Base-by-base conservation (phyloP, 306 rosid species). In the Neltuma alba region DNA sequence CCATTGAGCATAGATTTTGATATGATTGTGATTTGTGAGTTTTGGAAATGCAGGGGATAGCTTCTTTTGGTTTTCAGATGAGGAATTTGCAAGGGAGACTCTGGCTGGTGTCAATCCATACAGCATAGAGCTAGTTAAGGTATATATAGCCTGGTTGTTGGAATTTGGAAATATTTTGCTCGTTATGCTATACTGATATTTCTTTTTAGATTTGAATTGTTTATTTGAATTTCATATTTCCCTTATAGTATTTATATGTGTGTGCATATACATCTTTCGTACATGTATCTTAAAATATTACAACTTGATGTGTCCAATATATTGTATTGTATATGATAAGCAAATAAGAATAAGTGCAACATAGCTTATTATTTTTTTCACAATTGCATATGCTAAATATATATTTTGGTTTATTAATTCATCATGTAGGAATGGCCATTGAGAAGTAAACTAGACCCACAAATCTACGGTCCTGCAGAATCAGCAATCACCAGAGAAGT, bases 21-120 rank as follows among this genome's bases (percentile, higher is more conserved):
- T 20, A 34, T 34, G 25, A 33, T 62, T 62, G 21, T 15, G 40
- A 20, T 62, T 21, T 83, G 36, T 44, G 20, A 40, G 23, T 15
- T 57, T 54, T 68, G 76, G 21, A 73, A 70, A 3, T 80, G 74
- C 71, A 94, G 98, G 92, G 81, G 96, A 94, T 86, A 90, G 78
- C 72, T 91, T 92, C 87, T 92, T 88, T 80, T 89, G 98, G 98
- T 76, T 89, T 62, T 87, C 91, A 52, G 97, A 94, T 74, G 91
- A 82, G 31, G 97, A 89, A 66, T 87, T 87, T 84, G 90, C 88
- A 4, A 81, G 90, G 78, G 80, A 87, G 55, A 87, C 90, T 70
- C 75, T 87, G 82, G 90, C 90, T 23, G 90, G 90, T 40, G 86
- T 74, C 31, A 84, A 87, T 57, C 88, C 90, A 41, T 65, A 81